These are phyloP conservation scores for Lithospermum erythrorhizon DNA, from an alignment of 257 asterid genomes.

Conservation along the genomic window DNA sequence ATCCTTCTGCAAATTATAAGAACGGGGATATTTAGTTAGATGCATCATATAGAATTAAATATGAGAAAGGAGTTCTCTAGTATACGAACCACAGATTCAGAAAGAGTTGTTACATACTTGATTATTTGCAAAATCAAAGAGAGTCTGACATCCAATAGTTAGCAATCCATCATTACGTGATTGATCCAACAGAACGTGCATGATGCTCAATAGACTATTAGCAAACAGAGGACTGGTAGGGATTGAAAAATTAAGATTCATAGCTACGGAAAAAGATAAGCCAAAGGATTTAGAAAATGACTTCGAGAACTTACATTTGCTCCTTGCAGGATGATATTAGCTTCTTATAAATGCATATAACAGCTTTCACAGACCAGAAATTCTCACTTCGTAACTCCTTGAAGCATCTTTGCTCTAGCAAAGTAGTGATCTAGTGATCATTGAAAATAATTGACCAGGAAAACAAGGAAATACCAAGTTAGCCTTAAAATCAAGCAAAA, in stretches of 20 bases:
- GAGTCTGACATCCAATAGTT: constrained; percentile 74
- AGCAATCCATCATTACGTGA: constrained; percentile 68
- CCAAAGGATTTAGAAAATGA: too few species aligned
- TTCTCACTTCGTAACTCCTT: constrained; percentile 82
- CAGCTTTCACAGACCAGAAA: constrained; percentile 58
- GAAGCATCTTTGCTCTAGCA: constrained; percentile 92
- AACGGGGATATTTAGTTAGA: neutral
- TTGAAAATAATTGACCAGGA: too few species aligned
- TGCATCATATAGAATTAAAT: too few species aligned
- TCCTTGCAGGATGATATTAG: constrained; percentile 79
- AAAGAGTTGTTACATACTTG: constrained; percentile 43
- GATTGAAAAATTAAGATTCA: neutral
- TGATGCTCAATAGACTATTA: constrained; percentile 62
- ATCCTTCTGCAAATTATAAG: constrained; percentile 44
- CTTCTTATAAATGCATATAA: constrained; percentile 77
- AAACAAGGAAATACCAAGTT: too few species aligned
- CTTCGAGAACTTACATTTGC: constrained; percentile 53
- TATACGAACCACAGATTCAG: too few species aligned
- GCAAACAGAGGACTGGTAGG: constrained; percentile 83
- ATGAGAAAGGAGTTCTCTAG: too few species aligned
- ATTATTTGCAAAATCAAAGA: constrained; percentile 88
- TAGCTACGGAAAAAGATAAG: too few species aligned
- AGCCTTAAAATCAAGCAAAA: too few species aligned
- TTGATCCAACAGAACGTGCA: constrained; percentile 77
- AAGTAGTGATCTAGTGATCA: constrained; percentile 55